Conservation (phyloP, 257 asterid species). For the Fraxinus americana region DNA sequence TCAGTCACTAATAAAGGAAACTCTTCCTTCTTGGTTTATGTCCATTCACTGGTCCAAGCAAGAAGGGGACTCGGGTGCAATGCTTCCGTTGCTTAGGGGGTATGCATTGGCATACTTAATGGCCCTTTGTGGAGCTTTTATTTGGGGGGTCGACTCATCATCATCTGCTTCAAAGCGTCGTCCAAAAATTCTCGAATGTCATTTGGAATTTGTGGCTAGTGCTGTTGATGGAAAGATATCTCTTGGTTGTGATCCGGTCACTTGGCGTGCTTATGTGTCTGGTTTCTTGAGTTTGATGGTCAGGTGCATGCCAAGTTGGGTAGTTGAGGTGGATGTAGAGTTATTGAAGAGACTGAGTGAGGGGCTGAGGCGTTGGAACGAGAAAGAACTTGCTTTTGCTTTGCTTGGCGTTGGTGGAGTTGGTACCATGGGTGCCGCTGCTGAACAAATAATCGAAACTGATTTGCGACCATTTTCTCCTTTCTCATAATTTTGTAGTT, state of each 20-base stretch:
- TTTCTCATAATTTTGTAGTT: conserved; percentile 46
- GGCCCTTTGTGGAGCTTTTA: conserved; percentile 67
- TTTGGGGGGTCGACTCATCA: conserved; percentile 77
- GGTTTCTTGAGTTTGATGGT: conserved; percentile 83
- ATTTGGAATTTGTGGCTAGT: conserved; percentile 79
- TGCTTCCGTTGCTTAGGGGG: conserved; percentile 69
- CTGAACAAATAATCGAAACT: conserved; percentile 60
- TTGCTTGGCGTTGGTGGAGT: conserved; percentile 76
- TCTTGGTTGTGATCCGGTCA: conserved; percentile 77
- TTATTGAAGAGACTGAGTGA: conserved; percentile 66
- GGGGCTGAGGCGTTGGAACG: conserved; percentile 74
- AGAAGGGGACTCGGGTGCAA: conserved; percentile 37
- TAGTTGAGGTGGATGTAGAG: conserved; percentile 57
- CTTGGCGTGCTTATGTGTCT: conserved; percentile 83
- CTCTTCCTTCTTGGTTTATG: conserved; percentile 97
- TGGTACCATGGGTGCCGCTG: conserved; percentile 81
- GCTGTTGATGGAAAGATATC: conserved; percentile 78
- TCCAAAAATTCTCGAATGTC: conserved; percentile 66
- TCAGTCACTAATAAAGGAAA: conserved; percentile 78
- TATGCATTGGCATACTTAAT: conserved; percentile 82
- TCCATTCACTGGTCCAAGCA: conserved; percentile 55
- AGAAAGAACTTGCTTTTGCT: conserved; percentile 85
- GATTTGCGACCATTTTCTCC: conserved; percentile 27
- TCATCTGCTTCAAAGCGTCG: conserved; percentile 71
- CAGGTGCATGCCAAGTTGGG: conserved; percentile 72